Evolutionary conservation across 1,284 basidiomycete genomes (phyloP).

Genomic region (Fomitopsis pinicola): DNA sequence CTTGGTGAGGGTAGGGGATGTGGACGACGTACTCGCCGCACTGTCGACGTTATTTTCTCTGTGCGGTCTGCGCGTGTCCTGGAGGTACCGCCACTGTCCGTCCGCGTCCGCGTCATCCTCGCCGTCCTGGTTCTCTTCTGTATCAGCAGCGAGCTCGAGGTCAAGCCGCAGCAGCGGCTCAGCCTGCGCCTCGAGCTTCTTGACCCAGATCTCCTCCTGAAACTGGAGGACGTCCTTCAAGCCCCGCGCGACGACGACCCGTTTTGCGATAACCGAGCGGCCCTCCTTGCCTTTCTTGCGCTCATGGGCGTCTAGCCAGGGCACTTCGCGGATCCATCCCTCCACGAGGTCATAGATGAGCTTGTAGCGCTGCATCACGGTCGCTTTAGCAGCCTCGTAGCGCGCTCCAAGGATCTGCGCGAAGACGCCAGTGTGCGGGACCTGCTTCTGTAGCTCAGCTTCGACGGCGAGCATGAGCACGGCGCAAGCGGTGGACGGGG

Average conservation of each 20-base stretch:
- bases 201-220: conserved; percentile 53
- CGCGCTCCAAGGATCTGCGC: conserved; percentile 49
- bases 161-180: conserved; percentile 28
- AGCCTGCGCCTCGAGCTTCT: conserved; percentile 30
- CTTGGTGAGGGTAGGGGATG: conserved; percentile 1
- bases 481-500: conserved; percentile 58
- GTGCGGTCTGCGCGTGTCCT: conserved; percentile 6
- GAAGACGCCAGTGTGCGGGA: conserved; percentile 52
- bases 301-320: conserved; percentile 53
- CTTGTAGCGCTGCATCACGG: conserved; percentile 67
- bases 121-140: conserved; percentile 8
- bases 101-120: conserved; percentile 20
- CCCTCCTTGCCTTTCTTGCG: conserved; percentile 34
- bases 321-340: conserved; percentile 56
- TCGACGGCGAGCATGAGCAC: conserved; percentile 70
- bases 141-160: conserved; percentile 32
- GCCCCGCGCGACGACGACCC: conserved; percentile 56
- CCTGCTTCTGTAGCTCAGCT: conserved; percentile 50
- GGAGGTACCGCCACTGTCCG: background rate
- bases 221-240: conserved; percentile 66
- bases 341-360: conserved; percentile 54
- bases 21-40: conserved; percentile 2
- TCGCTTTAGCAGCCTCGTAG: conserved; percentile 43
- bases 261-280: conserved; percentile 54
- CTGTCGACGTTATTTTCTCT: background rate